These are phyloP conservation scores for Suillus americanus DNA, from an alignment of 768 basidiomycete species.

Conservation along the genomic window DNA sequence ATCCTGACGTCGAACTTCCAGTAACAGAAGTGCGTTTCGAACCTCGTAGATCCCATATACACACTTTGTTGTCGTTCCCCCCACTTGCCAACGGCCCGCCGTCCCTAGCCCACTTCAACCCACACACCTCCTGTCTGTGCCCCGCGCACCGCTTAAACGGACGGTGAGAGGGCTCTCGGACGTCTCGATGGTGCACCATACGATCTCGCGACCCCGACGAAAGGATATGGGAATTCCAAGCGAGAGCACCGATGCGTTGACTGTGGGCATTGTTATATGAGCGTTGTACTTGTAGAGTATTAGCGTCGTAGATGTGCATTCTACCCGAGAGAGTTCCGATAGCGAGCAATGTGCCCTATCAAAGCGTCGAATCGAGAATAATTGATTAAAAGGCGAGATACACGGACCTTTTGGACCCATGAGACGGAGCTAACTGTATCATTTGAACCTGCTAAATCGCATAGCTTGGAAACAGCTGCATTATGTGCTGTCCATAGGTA, in stretches of 20 bases:
- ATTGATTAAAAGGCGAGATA: constrained; percentile 2
- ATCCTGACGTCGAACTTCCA: constrained; percentile 28
- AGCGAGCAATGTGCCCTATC: constrained; percentile 80
- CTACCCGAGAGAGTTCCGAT: constrained; percentile 89
- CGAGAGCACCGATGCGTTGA: constrained; percentile 89
- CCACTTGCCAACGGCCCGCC: constrained; percentile 80
- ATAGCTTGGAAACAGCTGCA: constrained; percentile 87
- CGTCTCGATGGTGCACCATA: constrained; percentile 89
- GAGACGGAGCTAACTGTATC: constrained; percentile 86
- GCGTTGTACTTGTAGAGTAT: constrained; percentile 68
- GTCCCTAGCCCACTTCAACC: constrained; percentile 73
- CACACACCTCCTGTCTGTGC: constrained; percentile 94
- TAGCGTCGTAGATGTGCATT: constrained; percentile 92
- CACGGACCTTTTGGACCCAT: constrained; percentile 79
- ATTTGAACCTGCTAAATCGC: constrained; percentile 63
- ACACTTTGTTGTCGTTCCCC: constrained; percentile 98
- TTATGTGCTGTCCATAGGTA: constrained; percentile 98
- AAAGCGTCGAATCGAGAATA: neutral
- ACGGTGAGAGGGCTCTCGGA: constrained; percentile 62
- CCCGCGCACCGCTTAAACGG: constrained; percentile 74
- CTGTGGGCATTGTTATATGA: constrained; percentile 84
- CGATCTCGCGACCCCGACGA: constrained; percentile 92
- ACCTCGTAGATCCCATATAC: constrained; percentile 91
- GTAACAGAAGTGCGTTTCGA: constrained; percentile 39
- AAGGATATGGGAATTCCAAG: constrained; percentile 89